A percentile compares a stretch with the other conserved stretches of the same genome.
Conservation (phyloP, 208 protist genomes). For the Herpetomonas muscarum region DNA sequence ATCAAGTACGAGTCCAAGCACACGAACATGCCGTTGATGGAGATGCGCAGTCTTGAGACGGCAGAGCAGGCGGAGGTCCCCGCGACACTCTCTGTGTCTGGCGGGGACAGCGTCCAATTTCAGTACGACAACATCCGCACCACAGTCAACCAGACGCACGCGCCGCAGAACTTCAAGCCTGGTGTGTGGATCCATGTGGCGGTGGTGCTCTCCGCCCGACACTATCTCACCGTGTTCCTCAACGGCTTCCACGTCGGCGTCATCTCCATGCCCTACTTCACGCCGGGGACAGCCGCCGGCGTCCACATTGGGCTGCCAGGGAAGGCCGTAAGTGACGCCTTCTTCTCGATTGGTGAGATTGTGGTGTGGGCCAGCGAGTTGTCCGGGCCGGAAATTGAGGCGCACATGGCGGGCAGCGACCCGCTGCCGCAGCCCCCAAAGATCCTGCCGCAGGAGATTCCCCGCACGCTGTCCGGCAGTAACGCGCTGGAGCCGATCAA, state of each 20-base stretch:
- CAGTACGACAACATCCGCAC: slow-evolving; percentile 35
- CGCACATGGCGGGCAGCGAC: slow-evolving; percentile 30
- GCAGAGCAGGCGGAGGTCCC: slow-evolving; percentile 12
- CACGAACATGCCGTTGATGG: slow-evolving; percentile 62
- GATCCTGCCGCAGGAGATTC: slow-evolving; percentile 48
- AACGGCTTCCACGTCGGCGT: slow-evolving; percentile 63
- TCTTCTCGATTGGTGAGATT: slow-evolving; percentile 71
- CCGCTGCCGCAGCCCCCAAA: slow-evolving; percentile 15
- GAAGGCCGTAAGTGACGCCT: slow-evolving; percentile 21
- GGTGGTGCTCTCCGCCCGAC: slow-evolving; percentile 42
- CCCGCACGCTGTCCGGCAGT: slow-evolving; percentile 27
- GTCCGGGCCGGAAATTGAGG: slow-evolving; percentile 59
- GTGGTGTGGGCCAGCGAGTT: slow-evolving; percentile 71
- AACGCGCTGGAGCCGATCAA: slow-evolving; percentile 21
- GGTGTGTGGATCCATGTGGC: slow-evolving; percentile 60
- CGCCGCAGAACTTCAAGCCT: slow-evolving; percentile 52
- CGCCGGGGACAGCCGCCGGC: slow-evolving; percentile 33
- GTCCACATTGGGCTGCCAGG: slow-evolving; percentile 63
- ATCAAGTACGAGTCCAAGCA: slow-evolving; percentile 71
- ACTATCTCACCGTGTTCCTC: slow-evolving; percentile 60
- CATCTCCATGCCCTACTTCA: slow-evolving; percentile 41
- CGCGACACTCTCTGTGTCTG: slow-evolving; percentile 28
- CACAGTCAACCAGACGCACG: slow-evolving; percentile 64
- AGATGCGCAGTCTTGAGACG: slow-evolving; percentile 37
- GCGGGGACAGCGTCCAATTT: slow-evolving; percentile 66